Base-by-base conservation (phyloP, 352 stramenopile genomes). In the Peronosclerospora sorghi region DNA sequence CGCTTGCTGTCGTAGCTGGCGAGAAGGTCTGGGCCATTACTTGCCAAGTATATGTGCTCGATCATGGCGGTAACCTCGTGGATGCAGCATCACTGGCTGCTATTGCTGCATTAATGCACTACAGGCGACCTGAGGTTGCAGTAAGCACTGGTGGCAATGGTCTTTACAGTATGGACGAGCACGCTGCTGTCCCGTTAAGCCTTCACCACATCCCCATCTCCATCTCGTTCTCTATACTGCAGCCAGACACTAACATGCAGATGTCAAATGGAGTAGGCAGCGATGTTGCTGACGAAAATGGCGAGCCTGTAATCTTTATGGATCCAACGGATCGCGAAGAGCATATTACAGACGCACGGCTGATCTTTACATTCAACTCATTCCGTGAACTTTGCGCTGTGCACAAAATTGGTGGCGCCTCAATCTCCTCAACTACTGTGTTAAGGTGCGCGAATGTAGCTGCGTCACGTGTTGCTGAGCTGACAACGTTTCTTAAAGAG, bases 171-270 rank as follows among this genome's bases (percentile, higher is more conserved):
- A 67, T 86, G 36, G 78, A 86, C 41, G 84, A 96, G 41, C 79
- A 96, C 47, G 81, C 85, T 24, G 88, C 94, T 41, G 75, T 95
- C 26, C 87, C 91, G 15, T 62, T 97, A 21, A 95, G 86, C 52
- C 67, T 98, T 45, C 92, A 97, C 70, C 94, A 97, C 68, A 89
- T 95, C 26, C 94, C 94, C n/a, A 75, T 98, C 32, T 96, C 84
- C 17, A 82, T 97, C 39, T 96, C 87, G n/a, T 97, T 97, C 43
- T 80, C 74, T 60, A 86, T 89, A 27, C 42, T 89, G 17, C 56
- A 84, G 43, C 45, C 54, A 24, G 18, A 36, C 51, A 37, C 40
- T n/a, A 58, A 39, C 2, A 44, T 35, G 15, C 41, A 45, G 0
- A n/a, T 27, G 14, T 53, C 36, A 3, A 43, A 36, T 27, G 32